A percentile compares a stretch with the other conserved stretches of the same genome.
Conservation (phyloP, 306 rosid genomes). For the Abrus pulchellus region DNA sequence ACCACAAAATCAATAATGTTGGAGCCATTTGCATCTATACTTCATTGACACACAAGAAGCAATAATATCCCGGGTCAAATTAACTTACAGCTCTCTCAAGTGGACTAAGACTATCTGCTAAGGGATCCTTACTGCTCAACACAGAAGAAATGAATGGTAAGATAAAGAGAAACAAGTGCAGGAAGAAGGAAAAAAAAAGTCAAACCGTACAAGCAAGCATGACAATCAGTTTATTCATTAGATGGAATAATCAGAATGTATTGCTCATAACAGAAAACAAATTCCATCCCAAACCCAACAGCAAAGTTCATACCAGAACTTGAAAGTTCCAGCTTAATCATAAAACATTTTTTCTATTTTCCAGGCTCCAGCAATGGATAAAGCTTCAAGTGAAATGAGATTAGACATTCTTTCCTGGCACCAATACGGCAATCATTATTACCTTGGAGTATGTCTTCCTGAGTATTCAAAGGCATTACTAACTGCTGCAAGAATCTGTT, state of each 20-base stretch:
- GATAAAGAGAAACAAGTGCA: slow-evolving; percentile 44
- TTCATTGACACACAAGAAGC: slow-evolving; percentile 35
- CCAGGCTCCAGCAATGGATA: not conserved
- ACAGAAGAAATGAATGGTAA: slow-evolving; percentile 65
- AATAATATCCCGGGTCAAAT: slow-evolving; percentile 37
- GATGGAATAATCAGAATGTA: slow-evolving; percentile 25
- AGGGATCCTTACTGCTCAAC: slow-evolving; percentile 73
- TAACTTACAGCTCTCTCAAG: slow-evolving; percentile 94
- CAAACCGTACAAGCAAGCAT: slow-evolving; percentile 37
- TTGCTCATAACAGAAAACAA: slow-evolving; percentile 18
- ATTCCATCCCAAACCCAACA: slow-evolving; percentile 2
- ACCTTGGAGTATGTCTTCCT: slow-evolving; percentile 85
- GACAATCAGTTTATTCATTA: slow-evolving; percentile 34
- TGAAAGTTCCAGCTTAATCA: not conserved
- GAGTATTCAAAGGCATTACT: slow-evolving; percentile 88
- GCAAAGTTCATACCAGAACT: slow-evolving; percentile 5
- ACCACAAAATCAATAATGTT: slow-evolving; percentile 38
- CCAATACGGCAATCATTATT: slow-evolving; percentile 10
- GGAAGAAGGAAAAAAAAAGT: slow-evolving; percentile 40
- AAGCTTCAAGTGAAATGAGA: not conserved
- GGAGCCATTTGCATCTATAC: slow-evolving; percentile 35
- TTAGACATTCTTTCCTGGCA: slow-evolving; percentile 22
- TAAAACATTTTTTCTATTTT: not conserved
- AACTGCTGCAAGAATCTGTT: slow-evolving; percentile 81
- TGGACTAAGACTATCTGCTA: slow-evolving; percentile 82